phyloP scores from a whole-genome alignment of 2,329 filamentous ascomycete species.

The Chrysoporthe deuterocubensis region DNA sequence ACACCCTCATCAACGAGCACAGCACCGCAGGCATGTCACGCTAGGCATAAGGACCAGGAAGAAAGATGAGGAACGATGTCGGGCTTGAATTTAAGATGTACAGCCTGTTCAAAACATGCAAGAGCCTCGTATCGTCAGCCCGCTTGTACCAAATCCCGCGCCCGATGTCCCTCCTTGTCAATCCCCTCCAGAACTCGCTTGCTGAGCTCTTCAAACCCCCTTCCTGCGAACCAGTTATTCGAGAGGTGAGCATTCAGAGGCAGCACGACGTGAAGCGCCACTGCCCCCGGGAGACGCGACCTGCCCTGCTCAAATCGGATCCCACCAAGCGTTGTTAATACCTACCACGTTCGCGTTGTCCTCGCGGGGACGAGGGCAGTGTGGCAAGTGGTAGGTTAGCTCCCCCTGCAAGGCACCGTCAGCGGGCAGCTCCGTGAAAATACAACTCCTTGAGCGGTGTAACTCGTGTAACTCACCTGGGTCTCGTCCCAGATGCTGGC shows the following conservation, averaged over 20 bases:
- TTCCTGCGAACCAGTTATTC: constrained; percentile 28
- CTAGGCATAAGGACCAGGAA: background rate
- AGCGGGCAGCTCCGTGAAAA: background rate
- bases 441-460: constrained; percentile 22
- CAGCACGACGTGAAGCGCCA: constrained; percentile 39
- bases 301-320: constrained; percentile 47
- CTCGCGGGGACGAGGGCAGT: constrained; percentile 32
- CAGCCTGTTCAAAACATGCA: constrained; percentile 31
- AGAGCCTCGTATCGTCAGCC: constrained; percentile 40
- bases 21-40: background rate
- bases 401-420: constrained; percentile 5
- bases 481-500: constrained; percentile 62
- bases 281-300: constrained; percentile 51
- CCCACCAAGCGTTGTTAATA: constrained; percentile 30
- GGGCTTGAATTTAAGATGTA: constrained; percentile 42
- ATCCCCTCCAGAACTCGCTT: background rate
- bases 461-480: constrained; percentile 50
- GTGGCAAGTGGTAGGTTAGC: background rate
- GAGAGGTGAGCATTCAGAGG: constrained; percentile 43
- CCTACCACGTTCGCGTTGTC: constrained; percentile 31
- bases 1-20: background rate
- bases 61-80: constrained; percentile 35
- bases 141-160: constrained; percentile 40
- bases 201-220: constrained; percentile 1
- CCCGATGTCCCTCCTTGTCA: constrained; percentile 40